Evolutionary conservation across 148 eudicot species (phyloP).

Genomic region (Heliamphora exappendiculata): DNA sequence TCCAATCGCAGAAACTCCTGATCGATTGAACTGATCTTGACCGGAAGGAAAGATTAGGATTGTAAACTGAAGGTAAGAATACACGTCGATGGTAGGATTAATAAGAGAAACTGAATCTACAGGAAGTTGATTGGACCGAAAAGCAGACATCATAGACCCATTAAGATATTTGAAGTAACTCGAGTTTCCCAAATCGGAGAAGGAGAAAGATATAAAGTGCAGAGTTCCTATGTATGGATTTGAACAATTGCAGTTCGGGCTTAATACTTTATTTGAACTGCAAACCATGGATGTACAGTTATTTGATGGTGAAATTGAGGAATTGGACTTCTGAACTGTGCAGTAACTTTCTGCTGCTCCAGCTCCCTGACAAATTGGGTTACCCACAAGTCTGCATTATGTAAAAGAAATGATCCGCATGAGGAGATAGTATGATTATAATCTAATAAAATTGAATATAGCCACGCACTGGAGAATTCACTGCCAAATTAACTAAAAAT

Average conservation of each 20-base stretch:
- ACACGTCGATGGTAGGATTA: conserved; percentile 29
- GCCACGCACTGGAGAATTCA: not conserved
- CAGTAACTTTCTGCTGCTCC: conserved; percentile 41
- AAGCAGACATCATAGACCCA: conserved; percentile 30
- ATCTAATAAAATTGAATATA: not conserved
- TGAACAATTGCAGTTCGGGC: conserved; percentile 41
- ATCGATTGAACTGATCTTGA: conserved; percentile 44
- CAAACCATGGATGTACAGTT: conserved; percentile 41
- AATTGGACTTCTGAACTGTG: conserved; percentile 13
- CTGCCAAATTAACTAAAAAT: not conserved
- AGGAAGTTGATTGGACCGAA: conserved; percentile 30
- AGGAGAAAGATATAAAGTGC: conserved; percentile 44
- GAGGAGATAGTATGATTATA: not conserved
- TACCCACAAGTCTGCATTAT: conserved; percentile 48
- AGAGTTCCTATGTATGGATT: conserved; percentile 54
- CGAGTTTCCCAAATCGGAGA: conserved; percentile 45
- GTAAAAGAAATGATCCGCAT: not conserved
- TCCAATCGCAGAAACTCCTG: conserved; percentile 42
- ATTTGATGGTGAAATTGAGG: conserved; percentile 15
- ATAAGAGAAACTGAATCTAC: conserved; percentile 44
- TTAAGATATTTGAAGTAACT: conserved; percentile 31
- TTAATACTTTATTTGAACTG: conserved; percentile 26
- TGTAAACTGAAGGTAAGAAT: conserved; percentile 32
- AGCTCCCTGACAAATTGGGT: conserved; percentile 47
- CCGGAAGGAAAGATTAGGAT: conserved; percentile 49